Evolutionary conservation across 768 basidiomycete genomes (phyloP), one percentile per base, ranked within the genome.

Genomic region (Lentinula edodes): DNA sequence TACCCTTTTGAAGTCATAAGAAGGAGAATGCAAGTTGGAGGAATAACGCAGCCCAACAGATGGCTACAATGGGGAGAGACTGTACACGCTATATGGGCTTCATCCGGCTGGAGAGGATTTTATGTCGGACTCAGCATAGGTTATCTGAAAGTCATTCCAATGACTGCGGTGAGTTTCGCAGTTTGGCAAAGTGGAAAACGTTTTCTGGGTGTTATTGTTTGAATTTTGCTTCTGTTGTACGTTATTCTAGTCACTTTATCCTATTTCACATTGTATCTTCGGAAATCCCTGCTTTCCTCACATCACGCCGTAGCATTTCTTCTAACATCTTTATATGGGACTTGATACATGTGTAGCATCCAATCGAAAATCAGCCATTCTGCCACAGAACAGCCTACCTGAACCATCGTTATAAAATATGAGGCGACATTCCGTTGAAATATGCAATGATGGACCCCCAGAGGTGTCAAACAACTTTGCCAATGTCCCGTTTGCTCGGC

Each of bases 21-120:
- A 54, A 77, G 96, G 64, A 81, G 93, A 58, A 96, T 97, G 93
- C 95, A 98, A 74, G 93, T 98, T 3, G 95, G 94, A 2, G 94
- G 95, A 2, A 80, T 92, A 43, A 87, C 87, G 18, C 79, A 79
- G 43, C 91, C 91, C 0, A 88, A 88, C 66, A 78, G 85, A 41
- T 93, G 90, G 84, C 70, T 95, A 28, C 80, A 85, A 2, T 93
- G 90, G 83, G 80, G 82, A 56, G 93, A 96, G 75, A 94, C 92
- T 0, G 80, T 86, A n/a, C 72, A 72, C 58, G 69, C 75, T 6
- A 83, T 98, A 28, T 95, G 87, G 80, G 68, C 70, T 6, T 71
- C 78, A 5, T 78, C 81, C n/a, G 94, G 95, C 9, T 88, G 83
- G 85, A 79, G 86, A 71, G 95, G 93, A 2, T 97, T 97, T 74